phyloP scores from a whole-genome alignment of 352 stramenopile species.

The Phytopythium mirpurense region DNA sequence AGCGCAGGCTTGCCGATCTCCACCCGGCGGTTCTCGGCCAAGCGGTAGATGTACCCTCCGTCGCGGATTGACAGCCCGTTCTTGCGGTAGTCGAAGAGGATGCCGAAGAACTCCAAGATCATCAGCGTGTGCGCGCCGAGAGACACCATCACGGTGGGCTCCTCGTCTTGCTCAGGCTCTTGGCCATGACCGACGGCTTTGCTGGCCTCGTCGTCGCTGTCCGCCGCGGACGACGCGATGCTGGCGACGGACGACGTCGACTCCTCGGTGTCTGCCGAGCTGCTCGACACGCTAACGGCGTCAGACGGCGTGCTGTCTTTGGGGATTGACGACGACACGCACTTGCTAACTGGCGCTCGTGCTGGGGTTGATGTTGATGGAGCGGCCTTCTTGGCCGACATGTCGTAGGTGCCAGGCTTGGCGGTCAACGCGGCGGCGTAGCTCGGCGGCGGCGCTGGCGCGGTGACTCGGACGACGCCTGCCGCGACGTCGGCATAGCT shows the following conservation, averaged over 20 bases:
- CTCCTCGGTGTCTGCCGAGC: constrained; percentile 77
- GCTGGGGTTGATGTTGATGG: not conserved
- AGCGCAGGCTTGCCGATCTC: constrained; percentile 59
- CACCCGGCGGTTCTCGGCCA: constrained; percentile 43
- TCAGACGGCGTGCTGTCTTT: constrained; percentile 17
- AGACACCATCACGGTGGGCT: constrained; percentile 18
- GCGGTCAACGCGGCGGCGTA: constrained; percentile 67
- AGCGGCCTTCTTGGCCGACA: not conserved
- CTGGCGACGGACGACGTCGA: constrained; percentile 36
- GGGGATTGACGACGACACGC: not conserved
- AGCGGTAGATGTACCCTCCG: constrained; percentile 80
- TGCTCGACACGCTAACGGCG: constrained; percentile 67
- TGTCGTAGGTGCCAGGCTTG: constrained; percentile 6
- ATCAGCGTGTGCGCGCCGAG: constrained; percentile 69
- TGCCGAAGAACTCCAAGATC: constrained; percentile 84
- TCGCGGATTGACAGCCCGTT: constrained; percentile 83
- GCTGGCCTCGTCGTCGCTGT: constrained; percentile 49
- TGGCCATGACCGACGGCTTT: constrained; percentile 6
- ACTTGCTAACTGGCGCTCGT: not conserved
- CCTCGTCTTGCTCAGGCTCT: not conserved
- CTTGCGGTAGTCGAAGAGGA: constrained; percentile 82
- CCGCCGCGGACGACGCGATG: constrained; percentile 36
- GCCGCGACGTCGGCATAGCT: constrained; percentile 72
- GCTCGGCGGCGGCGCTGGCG: constrained; percentile 32
- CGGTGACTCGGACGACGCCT: constrained; percentile 44